phyloP scores from a whole-genome alignment of 148 eudicot species.

The Amaranthus palmeri region DNA sequence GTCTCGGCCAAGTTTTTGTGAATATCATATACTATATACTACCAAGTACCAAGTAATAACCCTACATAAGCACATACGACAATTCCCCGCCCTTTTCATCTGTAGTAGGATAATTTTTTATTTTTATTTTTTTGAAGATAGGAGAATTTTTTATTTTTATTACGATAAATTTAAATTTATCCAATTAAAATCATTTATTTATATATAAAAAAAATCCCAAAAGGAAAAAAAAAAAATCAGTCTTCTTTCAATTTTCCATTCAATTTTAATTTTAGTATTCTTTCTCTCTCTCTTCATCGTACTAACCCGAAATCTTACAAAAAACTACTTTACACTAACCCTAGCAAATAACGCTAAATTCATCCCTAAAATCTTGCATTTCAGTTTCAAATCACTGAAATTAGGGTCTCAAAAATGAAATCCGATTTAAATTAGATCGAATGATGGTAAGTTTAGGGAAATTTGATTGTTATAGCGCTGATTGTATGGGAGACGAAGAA shows the following conservation, averaged over 20 bases:
- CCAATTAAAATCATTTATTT: too few species aligned
- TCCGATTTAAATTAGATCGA: conserved; percentile 20
- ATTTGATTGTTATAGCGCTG: conserved; percentile 5
- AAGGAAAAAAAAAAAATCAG: background rate
- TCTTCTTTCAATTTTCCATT: background rate
- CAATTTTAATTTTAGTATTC: background rate
- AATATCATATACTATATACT: too few species aligned
- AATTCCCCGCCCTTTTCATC: too few species aligned
- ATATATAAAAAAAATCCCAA: too few species aligned
- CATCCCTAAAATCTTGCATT: background rate
- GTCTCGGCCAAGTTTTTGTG: too few species aligned
- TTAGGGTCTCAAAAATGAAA: conserved; percentile 17
- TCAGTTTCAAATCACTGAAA: background rate
- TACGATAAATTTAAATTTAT: too few species aligned
- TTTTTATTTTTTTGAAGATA: too few species aligned
- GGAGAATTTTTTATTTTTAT: too few species aligned
- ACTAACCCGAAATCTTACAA: conserved; percentile 8
- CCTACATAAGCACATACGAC: too few species aligned
- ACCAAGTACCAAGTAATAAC: too few species aligned
- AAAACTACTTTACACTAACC: conserved; percentile 13
- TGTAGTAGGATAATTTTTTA: too few species aligned
- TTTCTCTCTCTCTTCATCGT: conserved; percentile 5
- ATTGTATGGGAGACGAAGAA: conserved; percentile 33
- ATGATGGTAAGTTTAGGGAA: conserved; percentile 24
- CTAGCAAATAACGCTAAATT: conserved; percentile 6